These are phyloP conservation scores for Paratinospora sagittata DNA, from an alignment of 164 flowering plant species.

Conservation along the genomic window DNA sequence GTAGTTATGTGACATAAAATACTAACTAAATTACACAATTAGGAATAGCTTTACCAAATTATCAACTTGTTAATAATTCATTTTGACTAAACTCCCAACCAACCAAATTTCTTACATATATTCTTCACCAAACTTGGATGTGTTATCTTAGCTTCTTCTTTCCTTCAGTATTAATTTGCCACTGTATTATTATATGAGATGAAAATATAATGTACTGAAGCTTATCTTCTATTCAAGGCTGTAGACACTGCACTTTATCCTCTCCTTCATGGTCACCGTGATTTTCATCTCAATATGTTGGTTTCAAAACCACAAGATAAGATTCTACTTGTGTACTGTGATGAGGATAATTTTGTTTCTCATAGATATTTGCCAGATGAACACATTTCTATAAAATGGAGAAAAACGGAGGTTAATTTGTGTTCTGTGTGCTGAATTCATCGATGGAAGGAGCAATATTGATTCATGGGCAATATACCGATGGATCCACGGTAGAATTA, in stretches of 20 bases:
- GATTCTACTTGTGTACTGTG: not conserved
- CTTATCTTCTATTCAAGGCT: not conserved
- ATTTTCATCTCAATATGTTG: not conserved
- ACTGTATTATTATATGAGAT: not conserved
- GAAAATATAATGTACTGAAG: not conserved
- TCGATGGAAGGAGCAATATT: not conserved
- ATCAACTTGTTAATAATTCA: conserved; percentile 2
- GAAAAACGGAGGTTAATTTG: not conserved
- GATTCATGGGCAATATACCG: not conserved
- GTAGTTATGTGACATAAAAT: not conserved
- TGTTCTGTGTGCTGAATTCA: not conserved
- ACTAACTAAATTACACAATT: not conserved
- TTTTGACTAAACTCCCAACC: conserved; percentile 17
- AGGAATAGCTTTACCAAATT: not conserved
- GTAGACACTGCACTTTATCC: not conserved
- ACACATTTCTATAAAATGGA: not conserved
- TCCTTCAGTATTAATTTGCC: not conserved
- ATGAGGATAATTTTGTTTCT: no score
- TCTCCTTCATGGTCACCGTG: not conserved
- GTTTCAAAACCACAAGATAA: not conserved
- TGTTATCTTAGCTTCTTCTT: not conserved
- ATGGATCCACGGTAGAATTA: no score
- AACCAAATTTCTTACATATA: conserved; percentile 9
- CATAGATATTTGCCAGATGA: not conserved
- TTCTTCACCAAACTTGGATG: conserved; percentile 30